A percentile compares a stretch with the other conserved stretches of the same genome.
phyloP scores from a whole-genome alignment of 176 grass and related monocot species.

The Triticum timopheevii region DNA sequence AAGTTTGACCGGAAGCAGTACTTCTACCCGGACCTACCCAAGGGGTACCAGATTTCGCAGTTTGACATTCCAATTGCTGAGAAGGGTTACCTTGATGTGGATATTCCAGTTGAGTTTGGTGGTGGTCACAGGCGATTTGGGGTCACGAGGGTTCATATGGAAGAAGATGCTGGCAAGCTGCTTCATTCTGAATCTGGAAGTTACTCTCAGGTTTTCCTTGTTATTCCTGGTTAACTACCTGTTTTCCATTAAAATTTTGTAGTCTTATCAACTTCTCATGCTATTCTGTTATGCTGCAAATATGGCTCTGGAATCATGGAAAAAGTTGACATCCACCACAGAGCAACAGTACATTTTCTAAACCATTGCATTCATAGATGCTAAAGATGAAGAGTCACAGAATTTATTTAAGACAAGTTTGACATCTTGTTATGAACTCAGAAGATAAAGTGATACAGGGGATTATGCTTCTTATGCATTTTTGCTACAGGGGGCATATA shows the following conservation, averaged over 20 bases:
- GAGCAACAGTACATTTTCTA: constrained; percentile 8
- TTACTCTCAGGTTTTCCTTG: constrained; percentile 73
- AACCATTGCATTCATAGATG: neutral
- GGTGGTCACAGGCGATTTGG: constrained; percentile 88
- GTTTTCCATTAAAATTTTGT: neutral
- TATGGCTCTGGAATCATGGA: neutral
- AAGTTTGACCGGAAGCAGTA: constrained; percentile 99
- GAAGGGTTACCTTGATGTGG: constrained; percentile 75
- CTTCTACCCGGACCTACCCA: constrained; percentile 96
- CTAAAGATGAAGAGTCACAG: neutral
- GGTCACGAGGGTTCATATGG: constrained; percentile 93
- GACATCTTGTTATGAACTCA: neutral
- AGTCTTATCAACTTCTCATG: neutral
- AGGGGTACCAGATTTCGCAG: constrained; percentile 96
- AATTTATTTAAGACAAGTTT: neutral
- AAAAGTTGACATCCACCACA: constrained; percentile 5
- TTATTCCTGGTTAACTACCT: neutral
- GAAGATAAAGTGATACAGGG: too few relatives aligned
- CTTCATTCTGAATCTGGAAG: constrained; percentile 75
- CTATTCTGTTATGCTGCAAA: neutral
- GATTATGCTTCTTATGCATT: neutral
- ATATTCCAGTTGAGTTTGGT: constrained; percentile 85
- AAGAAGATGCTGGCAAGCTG: constrained; percentile 97
- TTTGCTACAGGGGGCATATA: neutral
- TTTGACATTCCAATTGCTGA: constrained; percentile 89